These are phyloP conservation scores for Pseudopyricularia javanii DNA, from an alignment of 2,329 filamentous ascomycete genomes.

Conservation along the genomic window DNA sequence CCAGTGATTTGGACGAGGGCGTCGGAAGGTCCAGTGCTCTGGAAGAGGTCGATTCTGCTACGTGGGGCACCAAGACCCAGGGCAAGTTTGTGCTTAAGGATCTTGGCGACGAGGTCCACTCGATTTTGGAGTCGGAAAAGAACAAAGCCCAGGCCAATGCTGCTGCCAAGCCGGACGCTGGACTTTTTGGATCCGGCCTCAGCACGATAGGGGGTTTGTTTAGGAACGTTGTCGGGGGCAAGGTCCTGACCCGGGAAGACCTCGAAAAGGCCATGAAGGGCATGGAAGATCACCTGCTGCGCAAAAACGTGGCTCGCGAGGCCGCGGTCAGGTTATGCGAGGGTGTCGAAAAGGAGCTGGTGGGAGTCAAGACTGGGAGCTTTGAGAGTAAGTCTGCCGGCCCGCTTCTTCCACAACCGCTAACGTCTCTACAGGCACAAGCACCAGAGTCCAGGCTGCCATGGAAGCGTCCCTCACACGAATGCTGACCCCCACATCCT, in stretches of 20 bases:
- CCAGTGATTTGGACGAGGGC: slow-evolving; percentile 40
- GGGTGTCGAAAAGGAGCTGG: slow-evolving; percentile 77
- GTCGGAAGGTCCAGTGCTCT: slow-evolving; percentile 44
- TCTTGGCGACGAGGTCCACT: slow-evolving; percentile 83
- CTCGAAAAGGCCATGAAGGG: slow-evolving; percentile 85
- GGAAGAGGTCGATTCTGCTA: slow-evolving; percentile 63
- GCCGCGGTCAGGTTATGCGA: slow-evolving; percentile 84
- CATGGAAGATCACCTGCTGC: slow-evolving; percentile 89
- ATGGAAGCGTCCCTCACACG: slow-evolving; percentile 90
- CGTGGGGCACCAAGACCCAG: slow-evolving; percentile 80
- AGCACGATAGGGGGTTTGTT: slow-evolving; percentile 81
- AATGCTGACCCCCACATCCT: slow-evolving; percentile 91
- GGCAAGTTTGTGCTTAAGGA: slow-evolving; percentile 93
- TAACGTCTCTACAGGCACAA: slow-evolving; percentile 41
- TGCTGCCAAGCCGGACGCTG: slow-evolving; percentile 33
- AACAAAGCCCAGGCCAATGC: slow-evolving; percentile 37
- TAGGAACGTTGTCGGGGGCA: slow-evolving; percentile 88
- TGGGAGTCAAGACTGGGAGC: slow-evolving; percentile 81
- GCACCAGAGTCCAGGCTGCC: slow-evolving; percentile 68
- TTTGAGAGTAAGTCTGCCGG: slow-evolving; percentile 53
- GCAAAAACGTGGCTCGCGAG: slow-evolving; percentile 94
- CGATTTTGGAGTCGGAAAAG: slow-evolving; percentile 73
- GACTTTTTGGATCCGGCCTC: slow-evolving; percentile 67
- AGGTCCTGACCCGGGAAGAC: slow-evolving; percentile 79
- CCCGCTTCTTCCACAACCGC: background rate